A percentile compares a stretch with the other conserved stretches of the same genome.
phyloP scores from a whole-genome alignment of 169 alveolate species.

The Blepharisma undulans region DNA sequence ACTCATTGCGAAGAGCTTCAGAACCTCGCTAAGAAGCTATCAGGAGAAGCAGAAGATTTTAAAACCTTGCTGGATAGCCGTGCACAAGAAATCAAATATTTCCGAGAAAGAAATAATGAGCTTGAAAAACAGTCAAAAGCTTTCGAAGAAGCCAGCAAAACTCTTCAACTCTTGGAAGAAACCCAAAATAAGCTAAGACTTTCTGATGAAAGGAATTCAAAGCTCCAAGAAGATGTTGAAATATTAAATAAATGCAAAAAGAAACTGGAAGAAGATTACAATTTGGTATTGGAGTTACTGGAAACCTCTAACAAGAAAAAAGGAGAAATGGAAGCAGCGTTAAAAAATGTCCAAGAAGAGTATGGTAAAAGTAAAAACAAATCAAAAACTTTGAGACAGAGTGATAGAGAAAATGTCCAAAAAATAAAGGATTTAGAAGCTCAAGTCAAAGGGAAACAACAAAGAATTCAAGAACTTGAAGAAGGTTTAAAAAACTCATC shows the following conservation, averaged over 20 bases:
- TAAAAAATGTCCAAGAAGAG: neutral
- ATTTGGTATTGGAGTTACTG: neutral
- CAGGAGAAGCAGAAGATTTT: neutral
- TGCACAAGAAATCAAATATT: constrained; percentile 2
- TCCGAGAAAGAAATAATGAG: neutral
- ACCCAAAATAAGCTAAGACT: neutral
- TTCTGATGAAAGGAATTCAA: neutral
- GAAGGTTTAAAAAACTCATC: neutral
- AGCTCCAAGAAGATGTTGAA: neutral
- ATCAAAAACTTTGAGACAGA: neutral
- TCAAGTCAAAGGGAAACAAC: neutral
- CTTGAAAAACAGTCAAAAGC: constrained; percentile 5
- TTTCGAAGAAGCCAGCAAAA: neutral
- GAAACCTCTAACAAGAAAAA: neutral
- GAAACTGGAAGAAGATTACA: neutral
- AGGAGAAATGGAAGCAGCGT: neutral
- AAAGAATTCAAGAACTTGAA: constrained; percentile 32
- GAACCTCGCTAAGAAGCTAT: neutral
- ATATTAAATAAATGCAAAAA: neutral
- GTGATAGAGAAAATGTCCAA: neutral
- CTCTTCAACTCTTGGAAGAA: neutral
- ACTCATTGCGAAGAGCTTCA: constrained; percentile 2
- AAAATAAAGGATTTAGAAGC: constrained; percentile 12
- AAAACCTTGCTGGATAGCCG: constrained; percentile 11
- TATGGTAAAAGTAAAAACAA: neutral